phyloP scores from a whole-genome alignment of 129 eudicot species.

The Smallanthus sonchifolius region DNA sequence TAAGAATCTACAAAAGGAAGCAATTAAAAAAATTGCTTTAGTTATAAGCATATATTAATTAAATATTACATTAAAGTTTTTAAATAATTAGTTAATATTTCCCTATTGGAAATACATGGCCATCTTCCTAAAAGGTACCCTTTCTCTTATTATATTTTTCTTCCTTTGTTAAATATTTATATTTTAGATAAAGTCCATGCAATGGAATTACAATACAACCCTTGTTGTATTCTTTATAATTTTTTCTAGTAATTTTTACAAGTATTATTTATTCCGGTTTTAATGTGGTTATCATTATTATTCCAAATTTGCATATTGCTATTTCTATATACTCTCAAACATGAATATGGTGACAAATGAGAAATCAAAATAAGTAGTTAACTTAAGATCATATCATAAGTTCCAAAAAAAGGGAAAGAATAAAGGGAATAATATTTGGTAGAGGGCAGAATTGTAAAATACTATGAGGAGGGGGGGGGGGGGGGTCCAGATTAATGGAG shows the following conservation, averaged over 20 bases:
- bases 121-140: constrained; percentile 18
- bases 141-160: constrained; percentile 13
- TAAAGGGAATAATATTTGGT: constrained; percentile 21
- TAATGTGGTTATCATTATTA: neutral
- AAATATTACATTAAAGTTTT: constrained; percentile 20
- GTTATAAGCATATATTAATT: constrained; percentile 41
- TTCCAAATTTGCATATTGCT: neutral
- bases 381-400: neutral
- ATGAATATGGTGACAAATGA: neutral
- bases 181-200: constrained; percentile 7
- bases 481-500: constrained; percentile 38
- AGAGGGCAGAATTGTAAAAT: constrained; percentile 25
- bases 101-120: constrained; percentile 13
- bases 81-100: constrained; percentile 28
- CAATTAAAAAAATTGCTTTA: constrained; percentile 44
- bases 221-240: neutral
- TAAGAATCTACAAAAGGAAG: constrained; percentile 39
- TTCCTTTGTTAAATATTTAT: neutral
- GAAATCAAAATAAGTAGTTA: neutral
- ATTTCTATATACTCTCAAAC: neutral
- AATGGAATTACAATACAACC: constrained; percentile 22
- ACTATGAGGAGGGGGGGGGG: neutral
- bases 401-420: neutral
- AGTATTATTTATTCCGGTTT: neutral
- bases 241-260: neutral